These are phyloP conservation scores for Naganishia randhawae DNA, from an alignment of 768 basidiomycete species.

Conservation along the genomic window DNA sequence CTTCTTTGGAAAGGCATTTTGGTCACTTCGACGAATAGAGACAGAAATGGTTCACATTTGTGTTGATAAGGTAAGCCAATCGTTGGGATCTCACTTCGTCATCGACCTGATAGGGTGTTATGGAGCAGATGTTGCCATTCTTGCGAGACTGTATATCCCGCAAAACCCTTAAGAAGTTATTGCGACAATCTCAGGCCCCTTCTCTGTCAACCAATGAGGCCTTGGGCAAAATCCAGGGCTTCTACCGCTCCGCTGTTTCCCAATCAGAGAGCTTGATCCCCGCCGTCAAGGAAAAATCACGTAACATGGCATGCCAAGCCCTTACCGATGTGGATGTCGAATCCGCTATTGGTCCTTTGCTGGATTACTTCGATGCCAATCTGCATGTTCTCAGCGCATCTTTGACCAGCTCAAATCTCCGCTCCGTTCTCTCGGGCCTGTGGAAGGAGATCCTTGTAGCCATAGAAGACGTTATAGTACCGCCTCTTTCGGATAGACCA, in stretches of 20 bases:
- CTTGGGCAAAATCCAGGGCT: slow-evolving; percentile 76
- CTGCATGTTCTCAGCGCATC: slow-evolving; percentile 84
- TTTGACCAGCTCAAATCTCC: slow-evolving; percentile 73
- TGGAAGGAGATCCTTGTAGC: slow-evolving; percentile 93
- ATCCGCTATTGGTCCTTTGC: slow-evolving; percentile 79
- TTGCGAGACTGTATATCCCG: slow-evolving; percentile 81
- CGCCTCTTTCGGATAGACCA: slow-evolving; percentile 75
- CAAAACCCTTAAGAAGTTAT: slow-evolving; percentile 42
- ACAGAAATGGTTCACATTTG: slow-evolving; percentile 93
- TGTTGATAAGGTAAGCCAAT: slow-evolving; percentile 77
- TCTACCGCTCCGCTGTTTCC: slow-evolving; percentile 63
- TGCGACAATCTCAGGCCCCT: slow-evolving; percentile 54
- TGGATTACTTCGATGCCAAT: slow-evolving; percentile 95
- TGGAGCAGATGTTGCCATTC: slow-evolving; percentile 80
- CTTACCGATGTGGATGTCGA: slow-evolving; percentile 92
- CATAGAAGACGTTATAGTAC: slow-evolving; percentile 82
- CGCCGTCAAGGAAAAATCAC: slow-evolving; percentile 28
- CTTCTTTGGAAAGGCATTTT: slow-evolving; percentile 93
- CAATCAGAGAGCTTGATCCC: slow-evolving; percentile 42
- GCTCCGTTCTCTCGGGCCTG: slow-evolving; percentile 84
- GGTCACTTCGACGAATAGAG: slow-evolving; percentile 80
- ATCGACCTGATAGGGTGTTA: background rate
- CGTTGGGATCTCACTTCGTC: slow-evolving; percentile 12
- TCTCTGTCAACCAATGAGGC: slow-evolving; percentile 78
- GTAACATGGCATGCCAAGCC: slow-evolving; percentile 30